Conservation (phyloP, 169 alveolate genomes). For the Plasmodium relictum region DNA sequence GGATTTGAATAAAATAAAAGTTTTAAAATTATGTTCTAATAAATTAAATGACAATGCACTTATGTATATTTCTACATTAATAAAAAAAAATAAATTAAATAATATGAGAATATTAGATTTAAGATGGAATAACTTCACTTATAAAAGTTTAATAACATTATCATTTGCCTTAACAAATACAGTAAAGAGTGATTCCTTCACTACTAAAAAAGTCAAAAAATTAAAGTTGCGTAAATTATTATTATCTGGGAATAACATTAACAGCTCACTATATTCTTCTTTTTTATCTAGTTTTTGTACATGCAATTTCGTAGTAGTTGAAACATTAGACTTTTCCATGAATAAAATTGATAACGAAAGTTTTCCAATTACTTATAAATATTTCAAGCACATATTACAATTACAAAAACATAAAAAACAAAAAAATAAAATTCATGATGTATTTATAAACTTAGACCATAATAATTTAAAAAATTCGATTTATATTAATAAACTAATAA, state of each 20-base stretch:
- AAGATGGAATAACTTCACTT: conserved; percentile 69
- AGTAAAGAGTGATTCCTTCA: not conserved
- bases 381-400: conserved; percentile 52
- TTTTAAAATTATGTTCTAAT: conserved; percentile 52
- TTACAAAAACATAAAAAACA: conserved; percentile 18
- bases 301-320: conserved; percentile 51
- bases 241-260: conserved; percentile 66
- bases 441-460: conserved; percentile 52
- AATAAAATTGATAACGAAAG: conserved; percentile 49
- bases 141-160: conserved; percentile 58
- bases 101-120: conserved; percentile 49
- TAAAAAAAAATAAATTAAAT: conserved; percentile 47
- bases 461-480: conserved; percentile 53
- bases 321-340: conserved; percentile 55
- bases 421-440: conserved; percentile 14
- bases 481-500: conserved; percentile 50
- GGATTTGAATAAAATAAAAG: conserved; percentile 26
- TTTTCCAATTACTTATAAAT: conserved; percentile 48
- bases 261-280: conserved; percentile 62
- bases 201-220: not conserved
- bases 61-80: conserved; percentile 41
- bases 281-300: conserved; percentile 70
- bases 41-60: conserved; percentile 68
- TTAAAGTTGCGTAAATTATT: conserved; percentile 22
- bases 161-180: conserved; percentile 49